Percentiles rank a stretch among this genome's conserved stretches.
These are phyloP conservation scores for Biscogniauxia sp. DNA, from an alignment of 2,329 filamentous ascomycete species.

Conservation along the genomic window DNA sequence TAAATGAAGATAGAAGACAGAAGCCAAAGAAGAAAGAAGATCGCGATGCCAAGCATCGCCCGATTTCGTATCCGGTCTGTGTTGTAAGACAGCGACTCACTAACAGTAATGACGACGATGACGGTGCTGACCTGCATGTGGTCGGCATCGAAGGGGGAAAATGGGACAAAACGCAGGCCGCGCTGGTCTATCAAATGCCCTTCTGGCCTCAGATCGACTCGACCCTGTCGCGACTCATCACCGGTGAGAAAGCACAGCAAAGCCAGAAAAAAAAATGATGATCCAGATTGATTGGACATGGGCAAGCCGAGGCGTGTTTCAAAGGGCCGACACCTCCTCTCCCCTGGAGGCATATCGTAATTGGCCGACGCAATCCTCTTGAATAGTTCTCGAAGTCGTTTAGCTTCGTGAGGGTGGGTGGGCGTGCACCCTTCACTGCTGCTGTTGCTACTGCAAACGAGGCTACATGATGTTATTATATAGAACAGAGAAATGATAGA, in stretches of 20 bases:
- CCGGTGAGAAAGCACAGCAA: conserved; percentile 5
- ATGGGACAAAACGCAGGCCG: not conserved
- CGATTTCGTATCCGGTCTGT: conserved; percentile 14
- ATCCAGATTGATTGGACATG: conserved; percentile 19
- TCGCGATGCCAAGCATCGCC: conserved; percentile 3
- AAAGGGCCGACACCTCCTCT: conserved; percentile 19
- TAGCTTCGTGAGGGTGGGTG: conserved; percentile 2
- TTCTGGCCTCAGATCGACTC: conserved; percentile 3
- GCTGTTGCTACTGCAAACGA: not conserved
- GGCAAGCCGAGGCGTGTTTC: conserved; percentile 25
- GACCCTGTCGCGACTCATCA: conserved; percentile 14
- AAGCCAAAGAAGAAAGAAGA: not conserved
- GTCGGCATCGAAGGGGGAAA: not conserved
- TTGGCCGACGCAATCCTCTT: conserved; percentile 8
- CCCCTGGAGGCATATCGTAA: conserved; percentile 6
- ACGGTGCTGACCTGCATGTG: conserved; percentile 2
- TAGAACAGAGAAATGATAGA: not conserved
- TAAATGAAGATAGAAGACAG: not conserved
- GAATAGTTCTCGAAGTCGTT: conserved; percentile 12
- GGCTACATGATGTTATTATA: no score
- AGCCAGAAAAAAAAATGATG: conserved; percentile 7
- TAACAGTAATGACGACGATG: conserved; percentile 2
- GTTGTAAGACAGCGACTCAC: conserved; percentile 14
- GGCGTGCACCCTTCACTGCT: not conserved
- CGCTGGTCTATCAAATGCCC: conserved; percentile 7